Evolutionary conservation across 192 early-diverging fungal genomes (phyloP), one percentile per base, ranked within the genome.

Genomic region (Coemansia biformis): DNA sequence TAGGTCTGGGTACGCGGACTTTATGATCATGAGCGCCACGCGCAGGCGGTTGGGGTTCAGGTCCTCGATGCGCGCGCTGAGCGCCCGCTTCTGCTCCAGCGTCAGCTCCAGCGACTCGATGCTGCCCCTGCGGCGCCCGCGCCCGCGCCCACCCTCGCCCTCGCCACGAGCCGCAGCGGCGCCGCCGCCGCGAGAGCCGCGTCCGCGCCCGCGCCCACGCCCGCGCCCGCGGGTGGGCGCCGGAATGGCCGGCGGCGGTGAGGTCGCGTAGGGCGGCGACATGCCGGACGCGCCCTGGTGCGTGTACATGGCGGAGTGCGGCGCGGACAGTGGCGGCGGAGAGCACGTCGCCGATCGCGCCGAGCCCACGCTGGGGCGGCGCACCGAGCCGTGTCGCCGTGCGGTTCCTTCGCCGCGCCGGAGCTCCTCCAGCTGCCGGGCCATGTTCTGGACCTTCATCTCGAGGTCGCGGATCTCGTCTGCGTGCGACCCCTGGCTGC

Each of bases 41-140:
- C 54, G 66, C 35, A 68, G 45, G 8, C 66, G 52, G 28, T 64
- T 64, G 12, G 51, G 46, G 13, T 56, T 50, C 28, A 69, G 44
- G 12, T 69, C 61, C 23, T 63, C 66, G 31, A 76, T 67, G 34
- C 52, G 65, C 22, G 37, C 38, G 36, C 66, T 76, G 12, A 98
- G 78, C 54, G 93, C 90, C 26, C 81, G 80, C 75, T 98, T 94
- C 63, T 93, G 86, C 53, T 92, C 86, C 57, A 87, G 81, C 1
- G 87, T 87, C 17, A 97, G 76, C 36, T 66, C 71, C 38, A 67
- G 52, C 17, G 65, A 67, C 48, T 75, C 71, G 19, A 75, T 64
- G 50, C 63, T 61, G 38, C 66, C 73, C 19, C 57, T 52, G 30
- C 65, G 57, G 7, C 61, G 54, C 6, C 68, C 55, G 18, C 66